Evolutionary conservation across 441 rosid species (phyloP), one percentile per base, ranked within the genome.

Genomic region (Populus hybrid): DNA sequence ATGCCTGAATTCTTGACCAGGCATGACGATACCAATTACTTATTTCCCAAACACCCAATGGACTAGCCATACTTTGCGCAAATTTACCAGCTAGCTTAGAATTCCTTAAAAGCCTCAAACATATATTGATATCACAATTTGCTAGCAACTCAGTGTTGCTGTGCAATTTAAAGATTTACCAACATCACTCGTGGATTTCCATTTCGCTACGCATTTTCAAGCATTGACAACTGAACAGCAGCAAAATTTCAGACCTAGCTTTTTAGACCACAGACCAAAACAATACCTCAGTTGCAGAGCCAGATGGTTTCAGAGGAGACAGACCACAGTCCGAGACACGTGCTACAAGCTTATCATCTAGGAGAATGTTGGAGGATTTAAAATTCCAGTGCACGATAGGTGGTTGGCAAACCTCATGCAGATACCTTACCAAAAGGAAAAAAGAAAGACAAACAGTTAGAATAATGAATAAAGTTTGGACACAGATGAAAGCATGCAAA

Each of bases 361-460:
- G 95, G 26, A 92, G 97, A 82, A 95, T 85, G 81, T 92, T 92
- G 63, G 89, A 83, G 79, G 97, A 92, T 83, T 87, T 92, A 84
- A 93, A 91, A 77, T 91, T 93, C 81, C 76, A 81, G 86, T 93
- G 95, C 42, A 92, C 82, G 57, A 92, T 77, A 0, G 97, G 91
- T 10, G 98, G 98, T 75, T 91, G 88, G 67, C 97, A 92, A 35
- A 84, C 92, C 85, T 93, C 98, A 8, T 95, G 99, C 82, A 92
- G 88, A 86, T 89, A 92, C 85, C 99, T 93, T 83, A 76, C 67
- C 11, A 75, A 80, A 73, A 82, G 68, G 61, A 73, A 65, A 70
- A 10, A 24, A 32, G 34, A 57, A 74, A 68, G 2, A 73, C 14
- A 26, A 6, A 10, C 23, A 46, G 74, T 65, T 72, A 59, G 36